A percentile compares a stretch with the other conserved stretches of the same genome.
Conservation (phyloP, 2,329 filamentous ascomycete species). For the Fonsecaea multimorphosa region DNA sequence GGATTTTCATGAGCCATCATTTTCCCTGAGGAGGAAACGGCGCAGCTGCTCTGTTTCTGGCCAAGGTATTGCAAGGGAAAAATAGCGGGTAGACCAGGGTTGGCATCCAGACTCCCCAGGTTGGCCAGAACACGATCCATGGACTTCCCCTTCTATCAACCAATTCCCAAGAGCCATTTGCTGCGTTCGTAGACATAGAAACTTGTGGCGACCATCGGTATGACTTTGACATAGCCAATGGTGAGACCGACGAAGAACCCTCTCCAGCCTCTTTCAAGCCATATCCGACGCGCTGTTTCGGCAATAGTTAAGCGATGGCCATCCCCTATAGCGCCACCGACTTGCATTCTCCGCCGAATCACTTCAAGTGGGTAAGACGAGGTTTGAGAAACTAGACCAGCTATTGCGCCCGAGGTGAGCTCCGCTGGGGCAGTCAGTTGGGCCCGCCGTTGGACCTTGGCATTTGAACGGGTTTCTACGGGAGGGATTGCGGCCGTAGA, state of each 20-base stretch:
- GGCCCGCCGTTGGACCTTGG: conserved; percentile 62
- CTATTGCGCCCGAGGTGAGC: conserved; percentile 79
- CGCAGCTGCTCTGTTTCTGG: background rate
- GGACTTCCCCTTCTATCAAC: conserved; percentile 6
- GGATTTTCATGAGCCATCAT: background rate
- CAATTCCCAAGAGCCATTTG: conserved; percentile 69
- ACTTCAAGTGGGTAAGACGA: conserved; percentile 94
- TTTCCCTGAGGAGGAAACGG: background rate
- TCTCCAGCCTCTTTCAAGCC: conserved; percentile 72
- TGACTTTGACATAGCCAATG: conserved; percentile 93
- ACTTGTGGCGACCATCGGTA: conserved; percentile 81
- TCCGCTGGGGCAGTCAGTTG: conserved; percentile 85
- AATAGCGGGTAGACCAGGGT: background rate
- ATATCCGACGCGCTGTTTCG: conserved; percentile 79
- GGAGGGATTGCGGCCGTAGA: conserved; percentile 41
- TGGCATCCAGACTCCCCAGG: background rate
- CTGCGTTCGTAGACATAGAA: conserved; percentile 72
- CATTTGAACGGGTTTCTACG: conserved; percentile 37
- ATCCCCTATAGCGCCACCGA: conserved; percentile 91
- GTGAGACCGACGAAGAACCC: conserved; percentile 93
- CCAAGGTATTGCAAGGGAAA: background rate
- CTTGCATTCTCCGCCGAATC: conserved; percentile 91
- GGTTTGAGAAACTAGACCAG: conserved; percentile 88
- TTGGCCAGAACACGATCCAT: background rate
- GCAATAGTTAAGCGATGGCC: conserved; percentile 76